Percentiles rank a stretch among this genome's conserved stretches.
Conservation (phyloP, 2,329 filamentous ascomycete species). For the Pseudogymnoascus sp. region DNA sequence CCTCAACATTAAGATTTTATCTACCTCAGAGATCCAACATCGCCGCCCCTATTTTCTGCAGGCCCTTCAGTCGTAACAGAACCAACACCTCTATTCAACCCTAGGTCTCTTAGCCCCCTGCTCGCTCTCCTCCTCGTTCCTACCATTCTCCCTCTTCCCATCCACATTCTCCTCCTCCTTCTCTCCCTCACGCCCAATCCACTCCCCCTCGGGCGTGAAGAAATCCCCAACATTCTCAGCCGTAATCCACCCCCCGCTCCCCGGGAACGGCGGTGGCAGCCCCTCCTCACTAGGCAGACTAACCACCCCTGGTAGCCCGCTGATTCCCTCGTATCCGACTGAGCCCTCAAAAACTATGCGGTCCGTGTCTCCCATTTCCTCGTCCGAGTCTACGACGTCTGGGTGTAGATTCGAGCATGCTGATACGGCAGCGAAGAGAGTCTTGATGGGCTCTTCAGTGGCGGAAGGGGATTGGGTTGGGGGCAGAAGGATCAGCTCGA, state of each 20-base stretch:
- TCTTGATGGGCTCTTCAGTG: constrained; percentile 26
- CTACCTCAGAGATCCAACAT: no score
- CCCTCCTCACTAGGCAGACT: constrained; percentile 40
- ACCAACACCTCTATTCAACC: constrained; percentile 14
- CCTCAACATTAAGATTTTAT: no score
- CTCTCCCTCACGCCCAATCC: constrained; percentile 41
- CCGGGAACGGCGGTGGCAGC: constrained; percentile 59
- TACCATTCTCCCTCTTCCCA: constrained; percentile 37
- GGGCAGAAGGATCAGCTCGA: constrained; percentile 61
- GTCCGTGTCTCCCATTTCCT: constrained; percentile 36
- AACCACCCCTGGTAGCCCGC: constrained; percentile 48
- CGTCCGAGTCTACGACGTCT: constrained; percentile 51
- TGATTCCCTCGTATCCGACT: constrained; percentile 42
- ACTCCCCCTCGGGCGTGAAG: constrained; percentile 74
- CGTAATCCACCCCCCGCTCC: constrained; percentile 78
- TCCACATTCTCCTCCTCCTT: constrained; percentile 33
- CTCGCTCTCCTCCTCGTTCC: constrained; percentile 40
- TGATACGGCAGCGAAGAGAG: constrained; percentile 57
- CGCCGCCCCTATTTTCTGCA: no score
- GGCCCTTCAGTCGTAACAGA: no score
- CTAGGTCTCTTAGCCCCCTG: constrained; percentile 32
- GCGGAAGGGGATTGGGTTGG: constrained; percentile 27
- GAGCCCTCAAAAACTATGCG: constrained; percentile 48
- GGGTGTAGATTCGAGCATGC: constrained; percentile 69
- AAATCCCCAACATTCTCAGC: constrained; percentile 82